A percentile compares a stretch with the other conserved stretches of the same genome.
Conservation (phyloP, 148 eudicot genomes). For the Polygonum maritimum region DNA sequence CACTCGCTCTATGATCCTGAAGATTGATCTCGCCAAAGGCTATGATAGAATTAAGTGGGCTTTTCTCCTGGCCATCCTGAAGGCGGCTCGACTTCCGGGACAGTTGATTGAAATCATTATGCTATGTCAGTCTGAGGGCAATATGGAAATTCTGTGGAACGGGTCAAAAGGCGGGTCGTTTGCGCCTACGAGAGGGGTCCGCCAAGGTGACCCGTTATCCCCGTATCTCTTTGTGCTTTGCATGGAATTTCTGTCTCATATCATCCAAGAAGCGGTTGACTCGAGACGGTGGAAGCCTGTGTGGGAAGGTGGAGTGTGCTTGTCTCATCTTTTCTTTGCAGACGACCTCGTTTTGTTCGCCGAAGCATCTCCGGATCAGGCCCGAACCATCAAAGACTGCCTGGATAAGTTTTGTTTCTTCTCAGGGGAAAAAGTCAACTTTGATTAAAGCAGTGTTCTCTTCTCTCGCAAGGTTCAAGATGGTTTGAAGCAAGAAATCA, state of each 20-base stretch:
- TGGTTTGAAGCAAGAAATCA: background rate
- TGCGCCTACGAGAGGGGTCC: background rate
- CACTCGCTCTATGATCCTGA: too few relatives aligned
- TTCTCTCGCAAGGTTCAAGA: background rate
- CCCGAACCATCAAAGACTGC: background rate
- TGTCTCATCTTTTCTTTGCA: background rate
- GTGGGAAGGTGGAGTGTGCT: background rate
- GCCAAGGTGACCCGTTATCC: background rate
- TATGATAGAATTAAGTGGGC: background rate
- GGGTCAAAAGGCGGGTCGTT: background rate
- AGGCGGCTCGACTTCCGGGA: background rate
- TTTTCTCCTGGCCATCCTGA: background rate
- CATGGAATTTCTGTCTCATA: background rate
- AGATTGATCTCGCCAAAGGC: background rate
- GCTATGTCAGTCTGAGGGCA: background rate
- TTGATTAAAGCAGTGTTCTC: background rate
- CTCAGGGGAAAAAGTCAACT: background rate
- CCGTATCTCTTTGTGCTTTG: background rate
- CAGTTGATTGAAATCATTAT: background rate
- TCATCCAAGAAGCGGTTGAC: background rate
- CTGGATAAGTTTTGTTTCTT: background rate
- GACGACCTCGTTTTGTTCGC: background rate
- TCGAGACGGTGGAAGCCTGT: background rate
- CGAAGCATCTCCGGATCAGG: background rate
- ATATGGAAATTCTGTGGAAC: background rate